A percentile compares a stretch with the other conserved stretches of the same genome.
Conservation (phyloP, 1,139 yeast species). For the Zygosaccharomyces sapae region DNA sequence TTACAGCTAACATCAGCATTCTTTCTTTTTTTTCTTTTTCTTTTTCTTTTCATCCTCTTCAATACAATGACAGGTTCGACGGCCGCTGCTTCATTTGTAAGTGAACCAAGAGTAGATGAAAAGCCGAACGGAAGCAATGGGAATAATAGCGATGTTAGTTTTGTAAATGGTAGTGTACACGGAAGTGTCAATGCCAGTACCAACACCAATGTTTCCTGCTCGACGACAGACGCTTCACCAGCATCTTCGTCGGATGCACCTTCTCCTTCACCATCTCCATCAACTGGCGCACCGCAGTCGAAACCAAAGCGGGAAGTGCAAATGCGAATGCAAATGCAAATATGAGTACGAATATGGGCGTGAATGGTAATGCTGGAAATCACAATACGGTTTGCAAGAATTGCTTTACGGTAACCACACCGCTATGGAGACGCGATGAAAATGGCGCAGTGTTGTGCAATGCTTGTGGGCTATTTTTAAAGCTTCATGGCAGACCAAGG, state of each 20-base stretch:
- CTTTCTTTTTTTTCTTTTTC: too few species aligned
- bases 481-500: constrained; percentile 86
- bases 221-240: constrained; percentile 3
- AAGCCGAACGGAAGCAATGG: not conserved
- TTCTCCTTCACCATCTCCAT: constrained; percentile 1
- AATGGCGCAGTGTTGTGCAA: constrained; percentile 90
- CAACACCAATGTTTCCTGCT: not conserved
- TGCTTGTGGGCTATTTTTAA: constrained; percentile 89
- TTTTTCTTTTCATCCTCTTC: too few species aligned
- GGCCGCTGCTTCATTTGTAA: too few species aligned
- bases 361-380: not conserved
- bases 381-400: constrained; percentile 69
- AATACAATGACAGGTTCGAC: too few species aligned
- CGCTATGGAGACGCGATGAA: constrained; percentile 92
- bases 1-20: too few species aligned
- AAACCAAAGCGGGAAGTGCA: not conserved
- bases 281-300: not conserved
- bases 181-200: too few species aligned
- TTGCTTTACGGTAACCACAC: constrained; percentile 89
- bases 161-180: too few species aligned
- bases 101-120: not conserved
- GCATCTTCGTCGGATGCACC: constrained; percentile 5
- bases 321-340: not conserved
- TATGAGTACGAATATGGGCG: too few species aligned
- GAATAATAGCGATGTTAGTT: too few species aligned